Evolutionary conservation across 1,284 basidiomycete species (phyloP).

Genomic region (Puccinia polysora): DNA sequence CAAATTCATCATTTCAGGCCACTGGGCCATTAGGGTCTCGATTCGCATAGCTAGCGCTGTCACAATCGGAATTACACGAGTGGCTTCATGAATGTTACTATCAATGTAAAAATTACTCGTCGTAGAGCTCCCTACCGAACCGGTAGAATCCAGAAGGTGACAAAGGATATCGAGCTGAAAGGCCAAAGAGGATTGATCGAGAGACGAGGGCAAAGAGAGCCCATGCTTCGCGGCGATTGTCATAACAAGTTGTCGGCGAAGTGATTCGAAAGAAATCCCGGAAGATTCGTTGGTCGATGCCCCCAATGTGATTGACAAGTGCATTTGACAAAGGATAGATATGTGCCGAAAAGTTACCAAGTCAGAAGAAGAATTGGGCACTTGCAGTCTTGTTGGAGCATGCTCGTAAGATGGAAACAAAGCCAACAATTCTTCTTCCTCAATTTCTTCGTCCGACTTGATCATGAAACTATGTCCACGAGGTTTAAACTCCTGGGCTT

Average conservation of each 20-base stretch:
- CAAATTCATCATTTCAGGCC: slow-evolving; percentile 97
- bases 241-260: slow-evolving; percentile 22
- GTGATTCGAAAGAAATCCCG: slow-evolving; percentile 16
- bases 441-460: slow-evolving; percentile 62
- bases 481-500: slow-evolving; percentile 73
- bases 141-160: slow-evolving; percentile 11
- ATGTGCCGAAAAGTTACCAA: slow-evolving; percentile 6
- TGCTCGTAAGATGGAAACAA: slow-evolving; percentile 53
- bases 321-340: slow-evolving; percentile 29
- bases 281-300: background rate
- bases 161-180: slow-evolving; percentile 23
- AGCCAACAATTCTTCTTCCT: slow-evolving; percentile 49
- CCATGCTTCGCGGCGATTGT: slow-evolving; percentile 28
- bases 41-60: slow-evolving; percentile 13
- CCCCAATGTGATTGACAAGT: slow-evolving; percentile 9
- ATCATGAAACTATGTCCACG: slow-evolving; percentile 62
- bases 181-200: slow-evolving; percentile 25
- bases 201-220: background rate
- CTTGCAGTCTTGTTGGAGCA: slow-evolving; percentile 46
- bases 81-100: slow-evolving; percentile 29
- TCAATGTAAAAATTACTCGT: slow-evolving; percentile 36
- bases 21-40: slow-evolving; percentile 64
- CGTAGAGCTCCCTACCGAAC: background rate
- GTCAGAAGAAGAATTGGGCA: background rate
- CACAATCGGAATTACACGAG: slow-evolving; percentile 21